Evolutionary conservation across 129 eudicot species (phyloP), one percentile per base, ranked within the genome.

Genomic region (Ambrosia artemisiifolia): DNA sequence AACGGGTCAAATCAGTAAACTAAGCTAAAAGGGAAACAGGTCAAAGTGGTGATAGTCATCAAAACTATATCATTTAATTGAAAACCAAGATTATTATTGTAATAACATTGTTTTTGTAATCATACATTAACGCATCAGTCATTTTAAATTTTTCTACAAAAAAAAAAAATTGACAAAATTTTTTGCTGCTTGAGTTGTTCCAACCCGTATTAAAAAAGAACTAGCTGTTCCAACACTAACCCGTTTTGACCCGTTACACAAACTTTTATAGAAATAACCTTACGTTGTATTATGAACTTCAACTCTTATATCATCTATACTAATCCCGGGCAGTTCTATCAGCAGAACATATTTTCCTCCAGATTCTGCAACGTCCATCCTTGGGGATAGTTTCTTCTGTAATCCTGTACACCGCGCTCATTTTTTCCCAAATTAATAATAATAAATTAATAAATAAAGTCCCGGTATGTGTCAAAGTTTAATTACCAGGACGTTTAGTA

Each of bases 241-340:
- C 48, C 48, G 2, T 13, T 61, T 32, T 30, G 40, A 30, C 65
- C 40, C 40, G 8, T 32, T 30, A n/a, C 35, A n/a, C 38, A 35
- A 24, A 11, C 6, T 73, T 73, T 62, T 2, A 48, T 5, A 16
- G 44, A 59, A 18, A 76, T 63, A 54, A 71, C 12, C 77, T 78
- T 71, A 78, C 82, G 42, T 71, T 32, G 78, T 63, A 64, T 78
- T 64, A 64, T 78, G 60, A 54, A 78, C 82, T 71, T 71, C 73
- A 71, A 78, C 77, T 78, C 78, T 33, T 9, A 78, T 71, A 19
- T 78, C 73, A 71, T 65, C 77, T 2, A 63, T 71, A 63, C 82
- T 63, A 47, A 78, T 14, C 59, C 82, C 82, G 17, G 82, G 82
- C 44, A 78, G 61, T 57, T 78, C 78, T 53, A 78, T 78, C n/a